phyloP scores from a whole-genome alignment of 371 early-diverging fungal species.

The Mortierella sp. region DNA sequence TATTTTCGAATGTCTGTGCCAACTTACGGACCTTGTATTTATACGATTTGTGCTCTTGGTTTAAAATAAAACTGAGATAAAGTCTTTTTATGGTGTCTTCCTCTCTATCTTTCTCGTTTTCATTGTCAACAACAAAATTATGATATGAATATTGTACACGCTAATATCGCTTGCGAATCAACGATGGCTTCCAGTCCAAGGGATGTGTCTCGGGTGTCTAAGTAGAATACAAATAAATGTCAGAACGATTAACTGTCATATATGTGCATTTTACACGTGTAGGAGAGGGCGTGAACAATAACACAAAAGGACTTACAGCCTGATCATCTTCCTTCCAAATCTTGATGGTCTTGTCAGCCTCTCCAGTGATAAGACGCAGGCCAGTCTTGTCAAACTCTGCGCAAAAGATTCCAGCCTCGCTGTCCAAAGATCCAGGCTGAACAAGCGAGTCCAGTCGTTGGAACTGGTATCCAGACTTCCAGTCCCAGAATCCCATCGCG shows the following conservation, averaged over 20 bases:
- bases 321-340: constrained; percentile 90
- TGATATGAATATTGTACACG: too few relatives aligned
- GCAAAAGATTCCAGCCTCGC: constrained; percentile 95
- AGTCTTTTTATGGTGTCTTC: too few relatives aligned
- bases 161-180: constrained; percentile 33
- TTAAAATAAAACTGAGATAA: too few relatives aligned
- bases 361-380: constrained; percentile 94
- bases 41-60: too few relatives aligned
- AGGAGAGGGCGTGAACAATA: neutral
- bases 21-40: too few relatives aligned
- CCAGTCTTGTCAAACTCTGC: constrained; percentile 96
- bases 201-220: constrained; percentile 44
- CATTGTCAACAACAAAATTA: too few relatives aligned
- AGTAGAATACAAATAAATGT: too few relatives aligned
- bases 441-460: constrained; percentile 86
- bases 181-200: constrained; percentile 38
- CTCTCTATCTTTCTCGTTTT: too few relatives aligned
- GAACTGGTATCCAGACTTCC: constrained; percentile 95
- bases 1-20: too few relatives aligned
- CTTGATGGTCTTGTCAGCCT: constrained; percentile 99
- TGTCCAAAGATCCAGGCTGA: constrained; percentile 97
- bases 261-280: neutral
- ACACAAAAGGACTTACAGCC: constrained; percentile 60
- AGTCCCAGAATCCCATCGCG: constrained; percentile 96
- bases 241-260: too few relatives aligned